Evolutionary conservation across 495 filamentous ascomycete species (phyloP).

Genomic region (Xylaria telfairii): DNA sequence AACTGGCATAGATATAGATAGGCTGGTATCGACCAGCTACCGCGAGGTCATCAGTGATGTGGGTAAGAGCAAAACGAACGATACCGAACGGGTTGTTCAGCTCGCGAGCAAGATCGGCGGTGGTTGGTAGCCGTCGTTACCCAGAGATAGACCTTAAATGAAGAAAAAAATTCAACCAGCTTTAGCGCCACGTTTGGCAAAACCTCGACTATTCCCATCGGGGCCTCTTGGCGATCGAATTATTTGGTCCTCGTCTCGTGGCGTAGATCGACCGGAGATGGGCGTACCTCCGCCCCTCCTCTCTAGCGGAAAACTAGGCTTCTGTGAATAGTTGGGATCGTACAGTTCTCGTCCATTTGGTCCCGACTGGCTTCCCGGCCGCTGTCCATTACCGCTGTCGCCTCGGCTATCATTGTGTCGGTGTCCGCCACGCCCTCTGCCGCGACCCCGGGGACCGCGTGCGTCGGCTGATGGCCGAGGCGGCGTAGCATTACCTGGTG

Average conservation of each 20-base stretch:
- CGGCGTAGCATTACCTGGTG: constrained; percentile 65
- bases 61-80: constrained; percentile 71
- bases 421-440: constrained; percentile 30
- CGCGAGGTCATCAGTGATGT: constrained; percentile 94
- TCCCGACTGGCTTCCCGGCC: constrained; percentile 34
- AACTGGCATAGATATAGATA: constrained; percentile 72
- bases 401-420: constrained; percentile 36
- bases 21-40: constrained; percentile 82
- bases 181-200: constrained; percentile 48
- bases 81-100: constrained; percentile 84
- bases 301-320: constrained; percentile 58
- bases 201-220: constrained; percentile 73
- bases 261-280: constrained; percentile 49
- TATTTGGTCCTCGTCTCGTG: constrained; percentile 55
- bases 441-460: constrained; percentile 28
- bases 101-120: constrained; percentile 92
- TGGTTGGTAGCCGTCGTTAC: constrained; percentile 71
- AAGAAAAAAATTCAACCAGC: constrained; percentile 42
- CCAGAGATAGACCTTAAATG: constrained; percentile 22
- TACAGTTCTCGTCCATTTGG: constrained; percentile 59
- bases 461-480: constrained; percentile 52
- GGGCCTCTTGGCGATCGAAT: constrained; percentile 76
- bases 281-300: constrained; percentile 52
- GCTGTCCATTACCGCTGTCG: constrained; percentile 34
- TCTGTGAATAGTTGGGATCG: constrained; percentile 73